Conservation (phyloP, 345 rosid species). For the Limnanthes douglasii region DNA sequence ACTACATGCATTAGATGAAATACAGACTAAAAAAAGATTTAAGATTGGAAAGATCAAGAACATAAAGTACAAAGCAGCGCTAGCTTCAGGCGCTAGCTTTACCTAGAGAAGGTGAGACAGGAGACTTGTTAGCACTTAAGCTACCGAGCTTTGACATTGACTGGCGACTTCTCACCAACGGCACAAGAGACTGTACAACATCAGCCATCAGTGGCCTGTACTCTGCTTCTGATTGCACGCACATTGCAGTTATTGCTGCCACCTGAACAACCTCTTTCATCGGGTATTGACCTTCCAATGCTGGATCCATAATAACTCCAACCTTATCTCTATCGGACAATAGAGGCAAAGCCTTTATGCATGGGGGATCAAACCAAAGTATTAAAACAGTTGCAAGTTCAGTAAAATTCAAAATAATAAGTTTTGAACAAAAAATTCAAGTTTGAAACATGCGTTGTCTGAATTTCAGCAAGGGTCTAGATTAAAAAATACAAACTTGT, state of each 20-base stretch:
- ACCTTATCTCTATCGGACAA: constrained; percentile 78
- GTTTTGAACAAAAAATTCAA: neutral
- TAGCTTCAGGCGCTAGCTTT: constrained; percentile 17
- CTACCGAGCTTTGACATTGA: constrained; percentile 34
- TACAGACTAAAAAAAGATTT: neutral
- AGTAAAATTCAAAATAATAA: neutral
- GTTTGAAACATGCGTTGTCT: too few species aligned
- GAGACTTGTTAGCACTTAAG: constrained; percentile 33
- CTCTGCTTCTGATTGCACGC: constrained; percentile 82
- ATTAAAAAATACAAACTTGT: neutral
- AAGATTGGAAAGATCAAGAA: neutral
- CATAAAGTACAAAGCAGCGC: constrained; percentile 9
- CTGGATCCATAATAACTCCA: constrained; percentile 75
- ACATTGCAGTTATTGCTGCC: constrained; percentile 95
- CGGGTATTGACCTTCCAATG: constrained; percentile 62
- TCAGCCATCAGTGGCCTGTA: constrained; percentile 95
- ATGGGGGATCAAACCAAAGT: neutral
- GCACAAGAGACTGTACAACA: constrained; percentile 77
- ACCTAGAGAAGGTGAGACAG: constrained; percentile 14
- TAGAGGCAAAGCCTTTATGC: constrained; percentile 52
- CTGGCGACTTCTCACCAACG: constrained; percentile 51
- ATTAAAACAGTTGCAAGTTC: neutral
- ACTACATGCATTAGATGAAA: too few species aligned
- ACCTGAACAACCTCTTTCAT: constrained; percentile 80
- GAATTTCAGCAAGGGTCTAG: neutral